Evolutionary conservation across 352 stramenopile species (phyloP), one percentile per base, ranked within the genome.

Genomic region (Phytophthora idaei): DNA sequence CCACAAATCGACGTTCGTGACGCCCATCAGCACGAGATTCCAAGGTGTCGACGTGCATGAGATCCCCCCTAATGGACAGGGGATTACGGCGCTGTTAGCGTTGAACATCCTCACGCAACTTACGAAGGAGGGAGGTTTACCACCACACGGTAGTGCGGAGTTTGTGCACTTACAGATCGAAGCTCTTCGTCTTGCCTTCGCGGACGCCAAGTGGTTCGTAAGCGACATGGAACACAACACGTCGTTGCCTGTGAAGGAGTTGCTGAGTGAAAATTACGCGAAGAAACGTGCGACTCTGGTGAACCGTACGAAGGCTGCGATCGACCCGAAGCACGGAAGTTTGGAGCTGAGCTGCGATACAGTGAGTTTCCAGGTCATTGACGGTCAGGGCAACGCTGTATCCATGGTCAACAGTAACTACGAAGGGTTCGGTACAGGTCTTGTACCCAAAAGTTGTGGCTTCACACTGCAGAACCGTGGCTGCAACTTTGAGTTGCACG

Each of bases 401-500:
- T 98, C 94, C 25, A 98, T 99, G 85, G 97, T 99, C 17, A 99
- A 99, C 79, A 98, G 89, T 67, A 99, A 99, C 81, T 99, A 98
- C 74, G 92, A 96, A 76, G 94, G 92, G 45, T 99, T 99, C 67
- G 97, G 97, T 39, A 97, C 93, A 28, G 96, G 85, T n/a, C 89
- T 99, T 46, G 92, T 99, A 50, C 97, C 97, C 0, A 65, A 89
- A 15, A 85, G 85, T 15, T 98, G 90, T 64, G 97, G 97, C 31
- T 99, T 99, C 78, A 93, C 96, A 10, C 70, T 99, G 37, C 97
- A 99, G 76, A 99, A 99, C 81, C 85, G 97, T 29, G 97, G 97
- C 14, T 89, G 77, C 68, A 98, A 98, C 63, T 99, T 99, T 64
- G 80, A 80, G 11, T 69, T 99, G 14, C 61, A 90, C 37, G 74